phyloP scores from a whole-genome alignment of 441 rosid species.

The Pelargonium fulgidum region DNA sequence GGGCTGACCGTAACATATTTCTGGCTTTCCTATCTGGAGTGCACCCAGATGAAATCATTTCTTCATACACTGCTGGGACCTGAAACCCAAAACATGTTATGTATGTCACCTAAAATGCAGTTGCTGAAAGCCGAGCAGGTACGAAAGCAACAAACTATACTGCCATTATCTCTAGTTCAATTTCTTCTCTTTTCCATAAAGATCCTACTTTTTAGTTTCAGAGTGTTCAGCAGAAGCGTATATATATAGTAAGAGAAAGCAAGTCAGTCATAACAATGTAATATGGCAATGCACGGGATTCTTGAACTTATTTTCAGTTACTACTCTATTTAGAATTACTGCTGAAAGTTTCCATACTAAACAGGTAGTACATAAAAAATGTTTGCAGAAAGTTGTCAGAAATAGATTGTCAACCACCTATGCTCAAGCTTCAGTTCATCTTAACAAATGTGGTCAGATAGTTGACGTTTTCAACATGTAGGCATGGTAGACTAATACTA shows the following conservation, averaged over 20 bases:
- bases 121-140: neutral
- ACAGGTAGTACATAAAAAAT: neutral
- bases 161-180: neutral
- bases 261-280: neutral
- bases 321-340: neutral
- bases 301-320: neutral
- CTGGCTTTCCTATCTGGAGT: constrained; percentile 88
- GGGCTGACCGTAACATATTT: constrained; percentile 92
- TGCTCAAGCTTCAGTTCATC: constrained; percentile 8
- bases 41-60: constrained; percentile 83
- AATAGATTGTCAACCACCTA: neutral
- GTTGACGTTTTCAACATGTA: neutral
- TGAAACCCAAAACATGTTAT: constrained; percentile 29
- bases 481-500: neutral
- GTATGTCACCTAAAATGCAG: neutral
- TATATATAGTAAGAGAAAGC: neutral
- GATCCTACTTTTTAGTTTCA: neutral
- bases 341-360: neutral
- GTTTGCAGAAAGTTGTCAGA: neutral
- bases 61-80: constrained; percentile 90
- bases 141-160: constrained; percentile 1
- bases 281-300: neutral
- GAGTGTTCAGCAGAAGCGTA: neutral
- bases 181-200: neutral
- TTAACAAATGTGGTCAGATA: neutral